These are phyloP conservation scores for Calamus simplicifolius DNA, from an alignment of 176 grass and related monocot species.

Conservation along the genomic window DNA sequence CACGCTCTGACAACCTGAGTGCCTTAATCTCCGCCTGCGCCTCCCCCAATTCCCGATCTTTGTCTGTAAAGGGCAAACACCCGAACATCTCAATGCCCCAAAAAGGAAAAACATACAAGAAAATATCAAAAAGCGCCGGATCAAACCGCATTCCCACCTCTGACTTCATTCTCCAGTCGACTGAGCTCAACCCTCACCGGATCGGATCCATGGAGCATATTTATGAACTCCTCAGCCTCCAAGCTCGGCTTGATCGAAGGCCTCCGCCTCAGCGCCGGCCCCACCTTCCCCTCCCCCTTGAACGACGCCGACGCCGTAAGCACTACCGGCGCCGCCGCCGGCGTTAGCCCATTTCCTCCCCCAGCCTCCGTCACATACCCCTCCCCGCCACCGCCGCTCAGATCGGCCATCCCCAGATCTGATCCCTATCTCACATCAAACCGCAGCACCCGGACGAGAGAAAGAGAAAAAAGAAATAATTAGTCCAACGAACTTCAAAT, in stretches of 20 bases:
- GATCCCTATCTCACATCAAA: too few relatives aligned
- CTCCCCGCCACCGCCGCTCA: constrained; percentile 16
- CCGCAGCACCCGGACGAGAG: too few relatives aligned
- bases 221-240: constrained; percentile 98
- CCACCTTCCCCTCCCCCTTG: constrained; percentile 13
- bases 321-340: not conserved
- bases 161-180: constrained; percentile 84
- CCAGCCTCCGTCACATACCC: not conserved
- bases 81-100: not conserved
- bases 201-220: constrained; percentile 96
- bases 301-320: constrained; percentile 6
- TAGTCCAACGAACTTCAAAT: too few relatives aligned
- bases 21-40: constrained; percentile 89
- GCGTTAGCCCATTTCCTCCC: not conserved
- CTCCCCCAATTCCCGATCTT: constrained; percentile 80
- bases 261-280: constrained; percentile 27
- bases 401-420: constrained; percentile 38
- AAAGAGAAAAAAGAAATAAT: too few relatives aligned
- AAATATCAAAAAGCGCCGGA: not conserved
- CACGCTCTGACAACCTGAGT: constrained; percentile 75
- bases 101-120: not conserved
- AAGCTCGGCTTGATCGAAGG: constrained; percentile 54
- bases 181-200: constrained; percentile 86
- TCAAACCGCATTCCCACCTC: constrained; percentile 45
- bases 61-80: constrained; percentile 35